phyloP scores from a whole-genome alignment of 2,329 filamentous ascomycete species.

The Penicillium sp. region DNA sequence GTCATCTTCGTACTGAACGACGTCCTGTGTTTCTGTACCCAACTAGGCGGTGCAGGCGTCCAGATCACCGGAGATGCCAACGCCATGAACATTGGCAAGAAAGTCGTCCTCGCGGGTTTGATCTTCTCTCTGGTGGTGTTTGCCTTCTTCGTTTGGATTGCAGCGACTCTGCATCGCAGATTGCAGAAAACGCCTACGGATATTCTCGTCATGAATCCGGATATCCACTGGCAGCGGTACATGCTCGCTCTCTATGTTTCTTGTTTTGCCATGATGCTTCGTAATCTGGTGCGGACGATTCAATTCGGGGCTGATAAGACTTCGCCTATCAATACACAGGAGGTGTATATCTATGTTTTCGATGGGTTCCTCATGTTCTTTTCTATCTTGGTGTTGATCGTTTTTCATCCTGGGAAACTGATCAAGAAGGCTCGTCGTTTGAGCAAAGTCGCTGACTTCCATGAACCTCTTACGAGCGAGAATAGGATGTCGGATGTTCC shows the following conservation, averaged over 20 bases:
- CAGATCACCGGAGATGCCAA: constrained; percentile 23
- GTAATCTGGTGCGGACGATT: constrained; percentile 30
- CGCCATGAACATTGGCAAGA: constrained; percentile 21
- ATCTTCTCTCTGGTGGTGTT: constrained; percentile 31
- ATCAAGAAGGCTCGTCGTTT: constrained; percentile 17
- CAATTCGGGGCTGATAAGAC: constrained; percentile 24
- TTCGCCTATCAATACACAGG: constrained; percentile 20
- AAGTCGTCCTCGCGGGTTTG: constrained; percentile 29
- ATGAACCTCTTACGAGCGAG: constrained; percentile 3
- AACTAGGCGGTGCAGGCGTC: constrained; percentile 32
- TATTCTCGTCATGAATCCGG: constrained; percentile 12
- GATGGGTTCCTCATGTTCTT: constrained; percentile 30
- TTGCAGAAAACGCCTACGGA: constrained; percentile 16
- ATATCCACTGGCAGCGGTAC: constrained; percentile 25
- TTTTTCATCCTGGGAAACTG: constrained; percentile 27
- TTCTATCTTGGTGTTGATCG: constrained; percentile 19
- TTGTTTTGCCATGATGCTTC: constrained; percentile 25
- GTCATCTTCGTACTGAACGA: constrained; percentile 39
- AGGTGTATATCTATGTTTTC: constrained; percentile 34
- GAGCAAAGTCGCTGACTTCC: constrained; percentile 13
- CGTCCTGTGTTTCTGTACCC: constrained; percentile 34
- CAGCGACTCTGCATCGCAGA: constrained; percentile 23
- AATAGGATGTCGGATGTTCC: constrained; percentile 15
- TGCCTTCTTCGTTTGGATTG: constrained; percentile 25
- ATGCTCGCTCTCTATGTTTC: constrained; percentile 29